Conservation (phyloP, 345 rosid genomes). For the Citrus trifoliata region DNA sequence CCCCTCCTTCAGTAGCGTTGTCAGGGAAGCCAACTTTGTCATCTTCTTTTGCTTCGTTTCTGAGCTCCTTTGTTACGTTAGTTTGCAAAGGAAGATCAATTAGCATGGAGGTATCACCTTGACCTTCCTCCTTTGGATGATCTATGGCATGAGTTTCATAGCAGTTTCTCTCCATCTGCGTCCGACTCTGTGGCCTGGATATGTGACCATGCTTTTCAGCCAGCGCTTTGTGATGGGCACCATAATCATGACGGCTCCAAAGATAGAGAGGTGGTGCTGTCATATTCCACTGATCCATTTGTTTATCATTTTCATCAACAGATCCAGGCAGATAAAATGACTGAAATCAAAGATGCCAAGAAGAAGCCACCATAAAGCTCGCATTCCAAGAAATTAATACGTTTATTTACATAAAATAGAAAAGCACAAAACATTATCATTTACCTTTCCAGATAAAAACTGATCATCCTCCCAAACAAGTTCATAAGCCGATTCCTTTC, state of each 20-base stretch:
- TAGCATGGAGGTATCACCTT: slow-evolving; percentile 13
- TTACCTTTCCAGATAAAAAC: slow-evolving; percentile 80
- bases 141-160: slow-evolving; percentile 19
- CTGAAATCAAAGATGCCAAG: slow-evolving; percentile 36
- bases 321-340: slow-evolving; percentile 95
- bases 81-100: slow-evolving; percentile 21
- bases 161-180: slow-evolving; percentile 9
- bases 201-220: slow-evolving; percentile 61
- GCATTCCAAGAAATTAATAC: not conserved
- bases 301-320: slow-evolving; percentile 59
- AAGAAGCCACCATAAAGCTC: slow-evolving; percentile 10
- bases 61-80: slow-evolving; percentile 28
- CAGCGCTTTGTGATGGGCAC: slow-evolving; percentile 47
- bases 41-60: not conserved
- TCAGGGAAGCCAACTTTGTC: slow-evolving; percentile 9
- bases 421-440: not conserved
- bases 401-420: not conserved
- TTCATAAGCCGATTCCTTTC: slow-evolving; percentile 57
- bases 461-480: slow-evolving; percentile 73
- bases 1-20: slow-evolving; percentile 19
- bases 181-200: slow-evolving; percentile 19
- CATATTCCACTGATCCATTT: slow-evolving; percentile 73
- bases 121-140: slow-evolving; percentile 20
- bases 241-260: slow-evolving; percentile 82
- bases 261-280: slow-evolving; percentile 73